These are phyloP conservation scores for Baorangia bicolor DNA, from an alignment of 768 basidiomycete genomes.

Conservation along the genomic window DNA sequence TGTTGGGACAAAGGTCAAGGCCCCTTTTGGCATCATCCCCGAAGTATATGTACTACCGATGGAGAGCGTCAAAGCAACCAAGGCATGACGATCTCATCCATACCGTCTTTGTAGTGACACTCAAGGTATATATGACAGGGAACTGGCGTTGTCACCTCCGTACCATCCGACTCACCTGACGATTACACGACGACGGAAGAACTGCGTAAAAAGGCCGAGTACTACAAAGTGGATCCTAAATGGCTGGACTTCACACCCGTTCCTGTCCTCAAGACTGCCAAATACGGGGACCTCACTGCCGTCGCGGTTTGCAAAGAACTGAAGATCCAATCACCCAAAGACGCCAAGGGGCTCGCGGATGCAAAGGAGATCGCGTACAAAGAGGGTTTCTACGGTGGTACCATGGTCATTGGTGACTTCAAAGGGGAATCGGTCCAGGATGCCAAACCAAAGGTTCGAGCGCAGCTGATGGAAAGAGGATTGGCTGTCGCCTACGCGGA, in stretches of 20 bases:
- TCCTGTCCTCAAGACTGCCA: conserved; percentile 83
- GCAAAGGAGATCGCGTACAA: conserved; percentile 99
- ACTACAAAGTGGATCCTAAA: conserved; percentile 88
- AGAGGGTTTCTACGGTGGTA: conserved; percentile 95
- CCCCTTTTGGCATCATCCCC: conserved; percentile 77
- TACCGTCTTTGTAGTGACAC: neutral
- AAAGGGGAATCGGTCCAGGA: conserved; percentile 87
- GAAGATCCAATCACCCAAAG: conserved; percentile 95
- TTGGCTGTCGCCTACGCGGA: conserved; percentile 92
- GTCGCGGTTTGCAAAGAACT: conserved; percentile 79
- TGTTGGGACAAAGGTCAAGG: conserved; percentile 86
- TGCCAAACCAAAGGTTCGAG: conserved; percentile 87
- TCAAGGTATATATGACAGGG: conserved; percentile 49
- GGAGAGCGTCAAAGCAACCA: conserved; percentile 96
- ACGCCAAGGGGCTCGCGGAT: conserved; percentile 88
- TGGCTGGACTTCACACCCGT: conserved; percentile 87
- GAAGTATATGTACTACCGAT: conserved; percentile 98
- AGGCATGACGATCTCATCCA: conserved; percentile 43
- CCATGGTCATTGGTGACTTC: conserved; percentile 89
- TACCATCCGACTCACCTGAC: conserved; percentile 97
- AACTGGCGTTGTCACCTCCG: conserved; percentile 97
- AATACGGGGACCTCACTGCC: conserved; percentile 92
- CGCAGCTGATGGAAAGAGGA: conserved; percentile 73
- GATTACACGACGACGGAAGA: conserved; percentile 90
- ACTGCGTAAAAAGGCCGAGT: conserved; percentile 93